Percentiles rank a stretch among this genome's conserved stretches.
phyloP scores from a whole-genome alignment of 2,329 filamentous ascomycete species.

The Coleophoma crateriformis region DNA sequence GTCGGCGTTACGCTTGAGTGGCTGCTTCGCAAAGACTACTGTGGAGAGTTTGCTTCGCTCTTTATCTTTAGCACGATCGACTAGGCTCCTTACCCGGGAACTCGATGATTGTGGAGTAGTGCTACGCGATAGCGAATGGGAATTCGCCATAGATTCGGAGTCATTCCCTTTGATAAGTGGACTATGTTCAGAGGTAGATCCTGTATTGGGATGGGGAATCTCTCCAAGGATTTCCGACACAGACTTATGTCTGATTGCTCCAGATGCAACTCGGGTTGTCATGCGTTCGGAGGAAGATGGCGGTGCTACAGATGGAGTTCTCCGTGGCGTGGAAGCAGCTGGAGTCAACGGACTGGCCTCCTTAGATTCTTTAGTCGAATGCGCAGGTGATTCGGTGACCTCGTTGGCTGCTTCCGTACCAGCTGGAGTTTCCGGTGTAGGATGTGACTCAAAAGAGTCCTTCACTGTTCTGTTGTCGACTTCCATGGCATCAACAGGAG shows the following conservation, averaged over 20 bases:
- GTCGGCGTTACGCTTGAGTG: slow-evolving; percentile 34
- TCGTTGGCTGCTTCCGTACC: slow-evolving; percentile 4
- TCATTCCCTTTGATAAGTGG: slow-evolving; percentile 7
- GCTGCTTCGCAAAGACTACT: slow-evolving; percentile 72
- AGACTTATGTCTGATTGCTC: slow-evolving; percentile 65
- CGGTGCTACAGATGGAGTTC: slow-evolving; percentile 22
- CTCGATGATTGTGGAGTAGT: slow-evolving; percentile 38
- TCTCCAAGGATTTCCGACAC: slow-evolving; percentile 68
- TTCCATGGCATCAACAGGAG: slow-evolving; percentile 19
- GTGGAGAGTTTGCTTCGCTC: slow-evolving; percentile 65
- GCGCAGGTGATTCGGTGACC: slow-evolving; percentile 1
- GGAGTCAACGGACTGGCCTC: slow-evolving; percentile 8
- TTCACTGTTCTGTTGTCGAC: slow-evolving; percentile 19
- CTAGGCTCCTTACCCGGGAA: slow-evolving; percentile 17
- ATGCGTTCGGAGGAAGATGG: slow-evolving; percentile 45
- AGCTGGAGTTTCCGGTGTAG: slow-evolving; percentile 3
- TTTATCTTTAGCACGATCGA: slow-evolving; percentile 40
- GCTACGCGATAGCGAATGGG: slow-evolving; percentile 24
- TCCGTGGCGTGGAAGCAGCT: slow-evolving; percentile 12
- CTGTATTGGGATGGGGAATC: slow-evolving; percentile 35
- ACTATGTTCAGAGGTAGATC: slow-evolving; percentile 10
- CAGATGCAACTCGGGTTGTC: slow-evolving; percentile 65
- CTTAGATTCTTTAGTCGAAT: slow-evolving; percentile 4
- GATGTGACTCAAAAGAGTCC: slow-evolving; percentile 19
- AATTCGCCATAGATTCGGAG: slow-evolving; percentile 14